Evolutionary conservation across 495 filamentous ascomycete species (phyloP), one percentile per base, ranked within the genome.

Genomic region (Neurospora sp.): DNA sequence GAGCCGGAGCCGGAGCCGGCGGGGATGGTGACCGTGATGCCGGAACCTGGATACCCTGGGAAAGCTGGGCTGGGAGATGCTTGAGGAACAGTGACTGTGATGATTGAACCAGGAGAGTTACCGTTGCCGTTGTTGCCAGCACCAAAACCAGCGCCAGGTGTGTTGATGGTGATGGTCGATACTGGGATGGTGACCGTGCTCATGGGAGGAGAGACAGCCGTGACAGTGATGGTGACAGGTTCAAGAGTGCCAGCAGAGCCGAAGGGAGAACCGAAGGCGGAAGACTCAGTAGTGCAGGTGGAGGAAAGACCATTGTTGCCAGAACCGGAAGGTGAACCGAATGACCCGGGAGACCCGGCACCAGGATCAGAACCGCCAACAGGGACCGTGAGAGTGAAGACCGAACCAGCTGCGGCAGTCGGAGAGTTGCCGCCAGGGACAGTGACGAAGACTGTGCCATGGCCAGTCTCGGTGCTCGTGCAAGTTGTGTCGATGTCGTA

Each of bases 371-470:
- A 8, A 18, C 53, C 69, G 68, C 47, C 68, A 69, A 70, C 16
- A 16, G 65, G n/a, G 39, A 77, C 31, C 5, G 77, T 77, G 69
- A 78, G 71, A 14, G 78, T 80, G 41, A 80, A 18, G 40, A 80
- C 71, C 27, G 78, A 65, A 65, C 53, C 53, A 37, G 53, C 76
- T 8, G 81, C 16, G 31, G 31, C 47, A 47, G 72, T 73, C 6
- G 22, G 68, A 39, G 69, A 45, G 69, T 68, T 39, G 74, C 76
- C 22, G 14, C 39, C 41, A 71, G 78, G 74, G 42, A 78, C 75
- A 69, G 82, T 82, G 41, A 82, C 73, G 69, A 81, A 80, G 59
- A 83, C 76, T n/a, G 82, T 82, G 20, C 74, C 76, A 27, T 76
- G 73, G 9, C 77, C 72, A n/a, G 74, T 70, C 12, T 31, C 31